These are phyloP conservation scores for Botrytis aclada DNA, from an alignment of 2,329 filamentous ascomycete species.

Conservation along the genomic window DNA sequence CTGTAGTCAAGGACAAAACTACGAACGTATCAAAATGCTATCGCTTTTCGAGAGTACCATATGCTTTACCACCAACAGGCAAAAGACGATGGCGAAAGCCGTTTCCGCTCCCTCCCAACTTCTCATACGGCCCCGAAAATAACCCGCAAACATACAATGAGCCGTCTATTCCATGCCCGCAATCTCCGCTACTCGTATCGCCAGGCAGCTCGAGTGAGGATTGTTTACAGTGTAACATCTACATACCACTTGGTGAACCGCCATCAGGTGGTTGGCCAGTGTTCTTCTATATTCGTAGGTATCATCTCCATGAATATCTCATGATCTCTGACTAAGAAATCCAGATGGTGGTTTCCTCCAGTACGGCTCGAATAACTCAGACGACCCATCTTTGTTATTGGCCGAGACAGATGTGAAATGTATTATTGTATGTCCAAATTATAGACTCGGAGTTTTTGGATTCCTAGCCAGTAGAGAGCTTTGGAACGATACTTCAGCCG, in stretches of 20 bases:
- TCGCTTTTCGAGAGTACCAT: constrained; percentile 43
- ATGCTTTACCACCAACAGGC: constrained; percentile 17
- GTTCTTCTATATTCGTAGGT: constrained; percentile 17
- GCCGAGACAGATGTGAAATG: constrained; percentile 58
- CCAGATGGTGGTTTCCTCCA: constrained; percentile 48
- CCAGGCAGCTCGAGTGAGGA: constrained; percentile 2
- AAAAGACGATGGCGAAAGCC: constrained; percentile 11
- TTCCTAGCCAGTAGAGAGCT: constrained; percentile 32
- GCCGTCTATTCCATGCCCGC: constrained; percentile 3
- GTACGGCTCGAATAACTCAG: constrained; percentile 25
- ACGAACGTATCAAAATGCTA: constrained; percentile 15
- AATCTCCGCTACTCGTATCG: neutral
- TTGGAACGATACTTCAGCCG: constrained; percentile 16
- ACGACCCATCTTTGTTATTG: constrained; percentile 57
- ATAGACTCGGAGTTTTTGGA: constrained; percentile 44
- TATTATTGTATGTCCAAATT: constrained; percentile 57
- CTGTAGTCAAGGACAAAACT: neutral
- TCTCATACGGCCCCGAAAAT: constrained; percentile 3
- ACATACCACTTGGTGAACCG: constrained; percentile 5
- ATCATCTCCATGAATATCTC: neutral
- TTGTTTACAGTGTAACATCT: constrained; percentile 19
- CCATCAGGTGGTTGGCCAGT: constrained; percentile 16
- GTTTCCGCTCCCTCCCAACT: neutral
- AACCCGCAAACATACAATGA: neutral
- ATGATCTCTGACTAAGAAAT: neutral